phyloP scores from a whole-genome alignment of 331 rosid species.

The Erythrophleum ivorense region DNA sequence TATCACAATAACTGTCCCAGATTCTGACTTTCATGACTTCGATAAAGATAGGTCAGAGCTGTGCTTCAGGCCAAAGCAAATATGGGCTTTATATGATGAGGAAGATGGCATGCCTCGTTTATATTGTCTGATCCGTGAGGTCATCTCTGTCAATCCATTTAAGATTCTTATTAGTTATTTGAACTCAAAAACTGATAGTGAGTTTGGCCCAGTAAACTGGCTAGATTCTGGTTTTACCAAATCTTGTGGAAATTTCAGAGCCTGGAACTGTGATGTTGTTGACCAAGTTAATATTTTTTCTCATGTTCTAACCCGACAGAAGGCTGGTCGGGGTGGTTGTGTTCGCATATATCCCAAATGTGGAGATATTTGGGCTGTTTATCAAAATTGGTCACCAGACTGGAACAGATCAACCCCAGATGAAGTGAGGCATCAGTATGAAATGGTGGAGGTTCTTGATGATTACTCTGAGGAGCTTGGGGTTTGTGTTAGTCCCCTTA shows the following conservation, averaged over 20 bases:
- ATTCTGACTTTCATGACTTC: constrained; percentile 95
- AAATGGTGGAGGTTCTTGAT: constrained; percentile 95
- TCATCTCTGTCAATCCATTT: constrained; percentile 82
- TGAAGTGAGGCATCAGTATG: constrained; percentile 87
- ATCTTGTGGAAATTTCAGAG: constrained; percentile 98
- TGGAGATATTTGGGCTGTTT: constrained; percentile 95
- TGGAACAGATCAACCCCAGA: constrained; percentile 92
- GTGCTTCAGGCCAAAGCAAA: constrained; percentile 94
- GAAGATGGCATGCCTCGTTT: constrained; percentile 99
- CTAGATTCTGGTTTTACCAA: constrained; percentile 89
- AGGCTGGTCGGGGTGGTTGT: constrained; percentile 95
- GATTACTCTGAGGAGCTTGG: constrained; percentile 97
- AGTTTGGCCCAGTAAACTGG: constrained; percentile 89
- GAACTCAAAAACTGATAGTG: constrained; percentile 87
- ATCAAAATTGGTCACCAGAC: constrained; percentile 81
- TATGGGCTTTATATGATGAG: constrained; percentile 99
- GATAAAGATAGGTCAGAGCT: constrained; percentile 94
- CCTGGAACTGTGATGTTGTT: constrained; percentile 73
- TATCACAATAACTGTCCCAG: constrained; percentile 76
- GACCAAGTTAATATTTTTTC: constrained; percentile 93
- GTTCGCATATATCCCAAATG: constrained; percentile 81
- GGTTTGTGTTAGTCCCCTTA: constrained; percentile 78
- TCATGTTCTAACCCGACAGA: constrained; percentile 73
- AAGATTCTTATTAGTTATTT: constrained; percentile 87
- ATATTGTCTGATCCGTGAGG: constrained; percentile 94